A percentile compares a stretch with the other conserved stretches of the same genome.
Evolutionary conservation across 495 filamentous ascomycete genomes (phyloP).

Genomic region (Lasiosphaeria hispida): DNA sequence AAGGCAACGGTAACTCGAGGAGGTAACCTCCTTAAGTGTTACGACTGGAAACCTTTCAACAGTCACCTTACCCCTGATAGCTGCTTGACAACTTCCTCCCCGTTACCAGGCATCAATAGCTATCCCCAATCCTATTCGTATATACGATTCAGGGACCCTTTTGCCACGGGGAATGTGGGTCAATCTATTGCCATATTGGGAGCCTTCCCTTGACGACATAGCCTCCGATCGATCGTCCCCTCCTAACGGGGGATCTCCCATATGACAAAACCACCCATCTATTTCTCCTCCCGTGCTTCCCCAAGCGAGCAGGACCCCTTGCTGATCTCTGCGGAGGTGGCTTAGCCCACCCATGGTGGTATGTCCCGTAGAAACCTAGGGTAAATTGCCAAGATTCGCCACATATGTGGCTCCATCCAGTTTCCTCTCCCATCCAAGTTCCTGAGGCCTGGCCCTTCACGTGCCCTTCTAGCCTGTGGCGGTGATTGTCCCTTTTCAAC

Average conservation of each 20-base stretch:
- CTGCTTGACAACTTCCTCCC: too few relatives aligned
- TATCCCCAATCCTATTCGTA: too few relatives aligned
- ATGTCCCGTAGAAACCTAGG: neutral
- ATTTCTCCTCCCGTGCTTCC: neutral
- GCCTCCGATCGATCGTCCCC: neutral
- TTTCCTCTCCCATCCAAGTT: neutral
- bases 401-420: constrained; percentile 3
- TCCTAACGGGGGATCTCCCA: neutral
- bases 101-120: too few relatives aligned
- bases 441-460: too few relatives aligned
- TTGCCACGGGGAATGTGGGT: neutral
- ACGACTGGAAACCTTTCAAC: too few relatives aligned
- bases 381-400: neutral
- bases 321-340: constrained; percentile 9
- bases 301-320: constrained; percentile 4
- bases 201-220: too few relatives aligned
- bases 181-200: neutral
- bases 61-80: too few relatives aligned
- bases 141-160: too few relatives aligned
- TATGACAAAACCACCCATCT: neutral
- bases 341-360: neutral
- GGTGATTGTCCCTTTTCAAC: too few relatives aligned
- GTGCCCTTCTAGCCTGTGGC: too few relatives aligned
- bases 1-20: too few relatives aligned
- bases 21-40: too few relatives aligned